phyloP scores from a whole-genome alignment of 2,329 filamentous ascomycete species.

The Alternaria ventricosa region DNA sequence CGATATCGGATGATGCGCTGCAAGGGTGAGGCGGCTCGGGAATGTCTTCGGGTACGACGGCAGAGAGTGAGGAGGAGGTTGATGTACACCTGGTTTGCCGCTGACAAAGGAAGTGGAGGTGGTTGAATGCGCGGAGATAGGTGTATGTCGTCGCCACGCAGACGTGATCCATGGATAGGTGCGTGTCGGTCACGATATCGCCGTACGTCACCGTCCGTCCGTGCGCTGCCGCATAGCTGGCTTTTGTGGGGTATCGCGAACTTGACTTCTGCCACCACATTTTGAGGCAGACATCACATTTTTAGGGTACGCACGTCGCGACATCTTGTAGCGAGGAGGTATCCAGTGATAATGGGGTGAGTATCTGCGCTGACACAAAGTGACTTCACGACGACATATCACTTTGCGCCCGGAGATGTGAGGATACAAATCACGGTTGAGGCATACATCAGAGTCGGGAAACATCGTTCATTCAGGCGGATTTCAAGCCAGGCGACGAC shows the following conservation, averaged over 20 bases:
- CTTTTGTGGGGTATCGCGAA: conserved; percentile 10
- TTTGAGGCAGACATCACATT: not conserved
- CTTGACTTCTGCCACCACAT: not conserved
- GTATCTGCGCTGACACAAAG: not conserved
- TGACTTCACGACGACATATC: not conserved
- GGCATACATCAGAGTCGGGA: not conserved
- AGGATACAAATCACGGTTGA: not conserved
- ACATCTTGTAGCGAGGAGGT: not conserved
- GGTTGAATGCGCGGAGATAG: not conserved
- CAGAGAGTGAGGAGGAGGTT: not conserved
- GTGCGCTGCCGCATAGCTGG: conserved; percentile 1
- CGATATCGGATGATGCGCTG: conserved; percentile 26
- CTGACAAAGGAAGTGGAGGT: not conserved
- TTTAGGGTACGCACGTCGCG: not conserved
- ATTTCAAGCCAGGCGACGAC: not conserved
- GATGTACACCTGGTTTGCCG: not conserved
- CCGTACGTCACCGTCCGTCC: conserved; percentile 3
- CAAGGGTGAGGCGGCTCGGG: conserved; percentile 1
- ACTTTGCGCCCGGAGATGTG: not conserved
- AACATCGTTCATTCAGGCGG: not conserved
- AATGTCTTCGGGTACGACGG: not conserved
- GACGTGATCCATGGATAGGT: not conserved
- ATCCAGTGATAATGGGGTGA: not conserved
- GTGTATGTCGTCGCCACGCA: not conserved
- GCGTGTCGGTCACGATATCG: not conserved